Conservation (phyloP, 2,329 filamentous ascomycete species). For the Claviceps capensis region DNA sequence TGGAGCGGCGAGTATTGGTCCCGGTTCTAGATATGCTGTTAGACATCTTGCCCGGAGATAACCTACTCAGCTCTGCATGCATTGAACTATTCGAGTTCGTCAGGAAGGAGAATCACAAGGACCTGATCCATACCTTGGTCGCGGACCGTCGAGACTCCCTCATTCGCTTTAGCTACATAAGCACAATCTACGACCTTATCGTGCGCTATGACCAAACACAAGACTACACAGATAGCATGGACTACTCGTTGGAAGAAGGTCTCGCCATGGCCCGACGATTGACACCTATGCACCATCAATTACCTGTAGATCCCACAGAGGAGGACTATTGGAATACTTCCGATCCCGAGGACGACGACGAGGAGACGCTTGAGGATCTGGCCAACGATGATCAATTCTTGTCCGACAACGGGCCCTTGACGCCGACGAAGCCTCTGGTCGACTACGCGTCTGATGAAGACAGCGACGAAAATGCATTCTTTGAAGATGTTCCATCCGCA, state of each 20-base stretch:
- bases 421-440: constrained; percentile 61
- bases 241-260: constrained; percentile 61
- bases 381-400: constrained; percentile 16
- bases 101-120: constrained; percentile 67
- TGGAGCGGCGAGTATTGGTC: constrained; percentile 66
- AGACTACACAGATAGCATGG: constrained; percentile 50
- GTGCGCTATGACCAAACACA: constrained; percentile 66
- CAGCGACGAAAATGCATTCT: constrained; percentile 42
- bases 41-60: constrained; percentile 80
- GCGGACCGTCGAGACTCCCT: constrained; percentile 72
- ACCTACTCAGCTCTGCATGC: constrained; percentile 84
- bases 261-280: constrained; percentile 37
- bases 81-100: constrained; percentile 90
- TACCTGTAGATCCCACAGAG: constrained; percentile 60
- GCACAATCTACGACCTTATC: constrained; percentile 69
- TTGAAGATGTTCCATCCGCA: constrained; percentile 24
- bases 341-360: constrained; percentile 70
- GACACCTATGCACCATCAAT: constrained; percentile 46
- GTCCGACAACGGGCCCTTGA: constrained; percentile 46
- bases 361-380: constrained; percentile 17
- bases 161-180: constrained; percentile 63
- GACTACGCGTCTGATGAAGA: constrained; percentile 91
- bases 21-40: constrained; percentile 75
- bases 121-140: constrained; percentile 70
- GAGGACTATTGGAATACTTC: constrained; percentile 91